These are phyloP conservation scores for Raffaelea deltoideospora DNA, from an alignment of 2,329 filamentous ascomycete genomes.

Conservation along the genomic window DNA sequence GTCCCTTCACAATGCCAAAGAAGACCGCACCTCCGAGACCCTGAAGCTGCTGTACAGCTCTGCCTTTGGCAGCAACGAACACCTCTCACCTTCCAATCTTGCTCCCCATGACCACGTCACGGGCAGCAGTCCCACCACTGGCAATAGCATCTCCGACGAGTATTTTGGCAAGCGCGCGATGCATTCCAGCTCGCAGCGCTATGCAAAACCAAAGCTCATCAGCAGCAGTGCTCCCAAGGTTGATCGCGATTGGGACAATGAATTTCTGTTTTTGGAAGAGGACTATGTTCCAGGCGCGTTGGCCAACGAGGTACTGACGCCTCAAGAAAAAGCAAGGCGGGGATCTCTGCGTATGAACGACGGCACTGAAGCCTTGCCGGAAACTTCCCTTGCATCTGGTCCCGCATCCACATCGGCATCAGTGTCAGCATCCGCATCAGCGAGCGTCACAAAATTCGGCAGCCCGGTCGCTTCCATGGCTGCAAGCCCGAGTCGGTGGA, in stretches of 20 bases:
- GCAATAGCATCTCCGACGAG: constrained; percentile 35
- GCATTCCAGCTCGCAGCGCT: constrained; percentile 44
- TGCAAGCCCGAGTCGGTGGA: constrained; percentile 48
- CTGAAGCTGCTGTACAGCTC: constrained; percentile 51
- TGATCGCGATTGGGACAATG: constrained; percentile 48
- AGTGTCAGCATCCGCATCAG: constrained; percentile 15
- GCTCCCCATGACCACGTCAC: constrained; percentile 17
- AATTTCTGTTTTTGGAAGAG: constrained; percentile 67
- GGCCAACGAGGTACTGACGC: constrained; percentile 47
- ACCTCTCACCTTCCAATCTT: constrained; percentile 27
- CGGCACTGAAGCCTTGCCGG: constrained; percentile 1
- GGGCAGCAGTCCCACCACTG: constrained; percentile 29
- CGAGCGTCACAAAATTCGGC: constrained; percentile 37
- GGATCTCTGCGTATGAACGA: constrained; percentile 42
- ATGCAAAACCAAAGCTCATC: constrained; percentile 52
- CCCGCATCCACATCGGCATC: background rate
- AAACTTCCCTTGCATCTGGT: constrained; percentile 26
- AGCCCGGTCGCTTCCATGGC: constrained; percentile 27
- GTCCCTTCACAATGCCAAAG: constrained; percentile 49
- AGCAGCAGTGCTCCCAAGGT: constrained; percentile 47
- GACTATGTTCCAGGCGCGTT: constrained; percentile 68
- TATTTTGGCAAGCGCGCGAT: constrained; percentile 57
- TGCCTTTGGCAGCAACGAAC: constrained; percentile 50
- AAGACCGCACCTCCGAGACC: constrained; percentile 45
- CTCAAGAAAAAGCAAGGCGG: constrained; percentile 49